Evolutionary conservation across 2,329 filamentous ascomycete species (phyloP).

Genomic region (Talaromyces atroroseus): DNA sequence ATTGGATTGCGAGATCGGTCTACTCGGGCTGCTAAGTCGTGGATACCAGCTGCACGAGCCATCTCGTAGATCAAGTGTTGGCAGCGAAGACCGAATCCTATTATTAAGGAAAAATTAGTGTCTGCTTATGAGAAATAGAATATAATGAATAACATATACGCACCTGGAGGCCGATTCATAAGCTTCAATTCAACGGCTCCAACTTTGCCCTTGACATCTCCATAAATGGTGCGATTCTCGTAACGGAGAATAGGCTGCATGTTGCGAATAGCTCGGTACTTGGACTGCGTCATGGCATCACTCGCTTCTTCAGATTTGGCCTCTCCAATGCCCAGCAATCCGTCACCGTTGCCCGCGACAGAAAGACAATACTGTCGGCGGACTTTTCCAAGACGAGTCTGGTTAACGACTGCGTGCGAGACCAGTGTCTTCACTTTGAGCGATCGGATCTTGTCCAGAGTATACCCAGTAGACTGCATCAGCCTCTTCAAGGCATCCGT

Average conservation of each 20-base stretch:
- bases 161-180: slow-evolving; percentile 81
- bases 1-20: slow-evolving; percentile 87
- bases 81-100: slow-evolving; percentile 90
- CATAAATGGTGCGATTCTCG: slow-evolving; percentile 86
- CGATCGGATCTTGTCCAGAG: slow-evolving; percentile 39
- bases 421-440: slow-evolving; percentile 70
- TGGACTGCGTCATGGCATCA: slow-evolving; percentile 66
- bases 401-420: slow-evolving; percentile 71
- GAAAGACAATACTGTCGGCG: slow-evolving; percentile 67
- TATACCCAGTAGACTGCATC: slow-evolving; percentile 54
- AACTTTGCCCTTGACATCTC: slow-evolving; percentile 75
- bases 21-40: slow-evolving; percentile 78
- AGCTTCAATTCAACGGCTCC: slow-evolving; percentile 82
- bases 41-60: slow-evolving; percentile 77
- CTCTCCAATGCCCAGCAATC: slow-evolving; percentile 80
- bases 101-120: slow-evolving; percentile 1
- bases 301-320: slow-evolving; percentile 74
- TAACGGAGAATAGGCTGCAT: slow-evolving; percentile 90
- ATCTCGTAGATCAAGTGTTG: slow-evolving; percentile 93
- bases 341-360: slow-evolving; percentile 81
- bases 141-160: slow-evolving; percentile 21
- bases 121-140: not conserved
- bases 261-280: slow-evolving; percentile 77
- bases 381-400: slow-evolving; percentile 95
- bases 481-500: slow-evolving; percentile 44